Evolutionary conservation across 2,329 filamentous ascomycete genomes (phyloP), one percentile per base, ranked within the genome.

Genomic region (Alternaria incomplexa): DNA sequence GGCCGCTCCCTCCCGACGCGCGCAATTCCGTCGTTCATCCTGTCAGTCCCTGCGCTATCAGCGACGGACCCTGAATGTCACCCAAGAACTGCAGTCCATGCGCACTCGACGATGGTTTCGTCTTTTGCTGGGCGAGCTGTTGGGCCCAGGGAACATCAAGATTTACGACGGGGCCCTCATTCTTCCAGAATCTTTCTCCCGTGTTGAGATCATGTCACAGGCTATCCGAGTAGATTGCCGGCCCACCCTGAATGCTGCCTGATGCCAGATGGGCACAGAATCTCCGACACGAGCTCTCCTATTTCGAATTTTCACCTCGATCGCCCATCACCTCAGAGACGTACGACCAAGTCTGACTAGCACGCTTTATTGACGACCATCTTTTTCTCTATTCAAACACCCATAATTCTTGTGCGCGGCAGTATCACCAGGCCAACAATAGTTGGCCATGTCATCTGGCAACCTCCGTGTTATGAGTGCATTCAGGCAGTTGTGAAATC

Each of bases 101-200:
- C 63, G 46, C 54, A 44, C 65, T 51, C 57, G n/a, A 63, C 59
- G 22, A 58, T 61, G 36, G 51, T 65, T 56, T 64, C 55, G 57
- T 56, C 61, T 60, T 57, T 57, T 58, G 32, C 43, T 63, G 66
- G 63, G 65, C 64, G 65, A 63, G 61, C 63, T 47, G 61, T 60
- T 63, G 50, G 40, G 50, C 55, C 61, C 58, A 62, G 64, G 64
- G 63, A 58, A 58, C 43, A 58, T 62, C 53, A 62, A 57, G 55
- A 65, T 46, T 62, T 59, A 62, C 56, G 60, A 63, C 62, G 51
- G 61, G 66, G 64, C 61, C 65, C 61, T 71, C 66, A 72, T 74
- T 68, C 53, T 77, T 76, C 74, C 69, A 76, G 72, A 75, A 77
- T 32, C 30, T 62, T 76, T 77, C 73, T 74, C 67, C 67, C 71